Percentiles rank a stretch among this genome's conserved stretches.
These are phyloP conservation scores for Leishmania guyanensis DNA, from an alignment of 208 protist species.

Conservation along the genomic window DNA sequence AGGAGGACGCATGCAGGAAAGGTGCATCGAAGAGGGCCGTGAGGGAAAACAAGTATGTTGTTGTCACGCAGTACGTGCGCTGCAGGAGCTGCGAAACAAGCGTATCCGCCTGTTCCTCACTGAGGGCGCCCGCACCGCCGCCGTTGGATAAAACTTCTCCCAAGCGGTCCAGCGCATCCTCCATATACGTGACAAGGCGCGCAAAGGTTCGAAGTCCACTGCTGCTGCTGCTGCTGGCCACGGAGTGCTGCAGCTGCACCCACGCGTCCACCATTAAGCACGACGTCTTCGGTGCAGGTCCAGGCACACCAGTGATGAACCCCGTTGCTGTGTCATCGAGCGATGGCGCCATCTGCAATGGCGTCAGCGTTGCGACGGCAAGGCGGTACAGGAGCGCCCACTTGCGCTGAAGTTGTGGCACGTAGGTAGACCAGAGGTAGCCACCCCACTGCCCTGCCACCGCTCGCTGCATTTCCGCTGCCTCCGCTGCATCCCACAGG, in stretches of 20 bases:
- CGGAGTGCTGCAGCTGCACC: slow-evolving; percentile 17
- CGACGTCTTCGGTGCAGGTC: neutral
- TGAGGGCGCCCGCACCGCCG: neutral
- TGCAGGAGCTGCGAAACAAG: slow-evolving; percentile 5
- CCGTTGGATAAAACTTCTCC: neutral
- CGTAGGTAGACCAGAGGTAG: slow-evolving; percentile 29
- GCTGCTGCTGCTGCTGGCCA: neutral
- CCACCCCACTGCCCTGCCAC: slow-evolving; percentile 15
- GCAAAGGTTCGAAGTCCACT: neutral
- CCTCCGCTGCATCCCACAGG: slow-evolving; percentile 6
- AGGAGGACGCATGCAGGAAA: slow-evolving; percentile 15
- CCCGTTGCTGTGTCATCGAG: neutral
- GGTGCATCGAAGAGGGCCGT: slow-evolving; percentile 24
- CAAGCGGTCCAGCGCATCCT: neutral
- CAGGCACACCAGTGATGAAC: slow-evolving; percentile 18
- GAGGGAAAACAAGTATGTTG: slow-evolving; percentile 20
- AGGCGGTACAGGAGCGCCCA: slow-evolving; percentile 21
- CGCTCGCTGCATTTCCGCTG: slow-evolving; percentile 16
- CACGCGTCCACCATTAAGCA: slow-evolving; percentile 29
- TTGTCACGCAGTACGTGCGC: slow-evolving; percentile 23
- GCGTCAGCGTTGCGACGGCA: slow-evolving; percentile 21
- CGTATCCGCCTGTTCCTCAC: neutral
- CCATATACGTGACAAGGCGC: slow-evolving; percentile 9
- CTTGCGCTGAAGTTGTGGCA: slow-evolving; percentile 31
- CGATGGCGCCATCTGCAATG: slow-evolving; percentile 8